phyloP scores from a whole-genome alignment of 192 early-diverging fungal species.

The Coemansia sp. region DNA sequence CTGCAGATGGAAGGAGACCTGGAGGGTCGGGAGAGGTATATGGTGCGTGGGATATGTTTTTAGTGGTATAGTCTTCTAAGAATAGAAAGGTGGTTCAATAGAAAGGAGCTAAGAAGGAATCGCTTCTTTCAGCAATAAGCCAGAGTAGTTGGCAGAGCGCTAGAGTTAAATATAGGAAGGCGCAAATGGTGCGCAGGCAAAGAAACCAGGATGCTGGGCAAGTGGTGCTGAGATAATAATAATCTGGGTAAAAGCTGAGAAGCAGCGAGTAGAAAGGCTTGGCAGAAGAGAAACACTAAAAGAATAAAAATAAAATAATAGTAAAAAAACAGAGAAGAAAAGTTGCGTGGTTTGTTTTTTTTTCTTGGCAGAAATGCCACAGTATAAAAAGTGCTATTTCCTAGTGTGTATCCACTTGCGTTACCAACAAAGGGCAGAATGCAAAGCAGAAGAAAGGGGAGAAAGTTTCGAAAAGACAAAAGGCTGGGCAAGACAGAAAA shows the following conservation, averaged over 20 bases:
- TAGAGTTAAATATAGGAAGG: too few species aligned
- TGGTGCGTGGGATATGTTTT: not conserved
- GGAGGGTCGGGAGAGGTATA: not conserved
- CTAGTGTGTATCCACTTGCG: too few species aligned
- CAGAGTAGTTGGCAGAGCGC: too few species aligned
- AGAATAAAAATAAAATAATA: not conserved
- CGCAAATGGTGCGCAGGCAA: not conserved
- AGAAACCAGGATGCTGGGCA: too few species aligned
- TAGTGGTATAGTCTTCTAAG: not conserved
- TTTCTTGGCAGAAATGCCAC: too few species aligned
- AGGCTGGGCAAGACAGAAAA: slow-evolving; percentile 1
- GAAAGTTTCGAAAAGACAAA: slow-evolving; percentile 4
- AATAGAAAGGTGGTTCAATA: not conserved
- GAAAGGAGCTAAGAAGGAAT: too few species aligned
- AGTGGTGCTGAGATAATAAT: too few species aligned
- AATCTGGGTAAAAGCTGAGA: too few species aligned
- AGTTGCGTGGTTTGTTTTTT: not conserved
- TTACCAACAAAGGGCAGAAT: too few species aligned
- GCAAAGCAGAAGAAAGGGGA: not conserved
- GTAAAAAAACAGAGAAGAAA: not conserved
- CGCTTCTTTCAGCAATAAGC: too few species aligned
- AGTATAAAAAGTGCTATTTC: too few species aligned
- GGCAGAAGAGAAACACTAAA: slow-evolving; percentile 1
- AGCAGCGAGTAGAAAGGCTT: not conserved
- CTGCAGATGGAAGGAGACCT: not conserved